These are phyloP conservation scores for Pseudocercospora pini-densiflorae DNA, from an alignment of 2,329 filamentous ascomycete genomes.

Conservation along the genomic window DNA sequence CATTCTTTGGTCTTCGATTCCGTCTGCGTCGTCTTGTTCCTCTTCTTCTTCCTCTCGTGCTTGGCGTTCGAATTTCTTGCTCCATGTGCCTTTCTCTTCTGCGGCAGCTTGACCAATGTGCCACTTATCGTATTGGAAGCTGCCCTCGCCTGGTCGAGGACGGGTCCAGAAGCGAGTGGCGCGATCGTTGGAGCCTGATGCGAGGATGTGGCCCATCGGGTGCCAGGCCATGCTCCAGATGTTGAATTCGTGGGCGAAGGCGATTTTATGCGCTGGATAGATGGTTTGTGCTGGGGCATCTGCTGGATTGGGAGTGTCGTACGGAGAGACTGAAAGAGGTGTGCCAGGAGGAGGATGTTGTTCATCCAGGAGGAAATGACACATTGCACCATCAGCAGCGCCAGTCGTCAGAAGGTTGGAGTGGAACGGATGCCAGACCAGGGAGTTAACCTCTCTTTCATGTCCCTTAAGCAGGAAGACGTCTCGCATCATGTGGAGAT, in stretches of 20 bases:
- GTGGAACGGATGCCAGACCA: constrained; percentile 94
- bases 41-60: constrained; percentile 93
- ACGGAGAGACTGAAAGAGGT: constrained; percentile 74
- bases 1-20: constrained; percentile 88
- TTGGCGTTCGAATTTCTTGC: constrained; percentile 73
- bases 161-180: constrained; percentile 98
- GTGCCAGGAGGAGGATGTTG: constrained; percentile 81
- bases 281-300: constrained; percentile 88
- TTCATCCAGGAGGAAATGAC: constrained; percentile 95
- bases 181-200: constrained; percentile 93
- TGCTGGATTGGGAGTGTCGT: constrained; percentile 79
- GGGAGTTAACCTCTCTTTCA: constrained; percentile 91
- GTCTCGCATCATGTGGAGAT: constrained; percentile 97
- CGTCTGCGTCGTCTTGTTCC: constrained; percentile 89
- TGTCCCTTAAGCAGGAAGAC: constrained; percentile 91
- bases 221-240: constrained; percentile 99
- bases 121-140: constrained; percentile 85
- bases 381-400: constrained; percentile 84
- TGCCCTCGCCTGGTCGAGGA: constrained; percentile 82
- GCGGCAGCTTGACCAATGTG: constrained; percentile 94
- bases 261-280: constrained; percentile 83
- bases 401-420: constrained; percentile 87
- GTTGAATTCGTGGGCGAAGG: constrained; percentile 89
- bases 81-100: constrained; percentile 91
- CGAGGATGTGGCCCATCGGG: constrained; percentile 90